Percentiles rank a stretch among this genome's conserved stretches.
These are phyloP conservation scores for Trametes cubensis DNA, from an alignment of 768 basidiomycete species.

Conservation along the genomic window DNA sequence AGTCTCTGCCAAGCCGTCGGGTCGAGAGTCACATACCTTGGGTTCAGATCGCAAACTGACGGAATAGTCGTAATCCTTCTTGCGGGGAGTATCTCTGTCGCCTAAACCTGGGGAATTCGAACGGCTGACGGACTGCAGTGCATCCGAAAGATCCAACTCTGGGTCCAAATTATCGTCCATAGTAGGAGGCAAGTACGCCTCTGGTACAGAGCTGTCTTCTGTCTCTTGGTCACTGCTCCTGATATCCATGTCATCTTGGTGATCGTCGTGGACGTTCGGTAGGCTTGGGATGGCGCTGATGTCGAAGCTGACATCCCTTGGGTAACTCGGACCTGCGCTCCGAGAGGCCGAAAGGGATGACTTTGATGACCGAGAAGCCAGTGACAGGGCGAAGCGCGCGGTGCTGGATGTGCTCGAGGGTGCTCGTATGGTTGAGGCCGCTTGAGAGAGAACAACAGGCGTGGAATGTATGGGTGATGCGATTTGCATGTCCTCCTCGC, in stretches of 20 bases:
- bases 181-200: constrained; percentile 27
- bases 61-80: constrained; percentile 38
- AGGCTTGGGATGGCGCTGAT: constrained; percentile 37
- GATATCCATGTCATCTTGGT: constrained; percentile 26
- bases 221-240: constrained; percentile 34
- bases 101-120: constrained; percentile 27
- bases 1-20: not conserved
- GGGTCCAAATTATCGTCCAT: constrained; percentile 25
- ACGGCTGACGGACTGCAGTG: constrained; percentile 33
- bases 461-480: constrained; percentile 62
- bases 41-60: constrained; percentile 37
- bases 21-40: constrained; percentile 29
- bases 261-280: constrained; percentile 19
- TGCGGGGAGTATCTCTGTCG: constrained; percentile 26
- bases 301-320: constrained; percentile 35
- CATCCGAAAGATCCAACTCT: constrained; percentile 33
- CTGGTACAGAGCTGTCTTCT: constrained; percentile 29
- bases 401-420: constrained; percentile 55
- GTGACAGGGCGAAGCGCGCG: constrained; percentile 54
- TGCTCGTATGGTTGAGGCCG: constrained; percentile 52
- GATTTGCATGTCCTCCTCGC: constrained; percentile 51
- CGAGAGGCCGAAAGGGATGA: constrained; percentile 38
- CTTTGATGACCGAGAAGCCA: constrained; percentile 47
- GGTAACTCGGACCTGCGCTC: constrained; percentile 3
- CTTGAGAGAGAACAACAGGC: constrained; percentile 50